phyloP scores from a whole-genome alignment of 768 basidiomycete genomes.

The Leccinum uliginosum region DNA sequence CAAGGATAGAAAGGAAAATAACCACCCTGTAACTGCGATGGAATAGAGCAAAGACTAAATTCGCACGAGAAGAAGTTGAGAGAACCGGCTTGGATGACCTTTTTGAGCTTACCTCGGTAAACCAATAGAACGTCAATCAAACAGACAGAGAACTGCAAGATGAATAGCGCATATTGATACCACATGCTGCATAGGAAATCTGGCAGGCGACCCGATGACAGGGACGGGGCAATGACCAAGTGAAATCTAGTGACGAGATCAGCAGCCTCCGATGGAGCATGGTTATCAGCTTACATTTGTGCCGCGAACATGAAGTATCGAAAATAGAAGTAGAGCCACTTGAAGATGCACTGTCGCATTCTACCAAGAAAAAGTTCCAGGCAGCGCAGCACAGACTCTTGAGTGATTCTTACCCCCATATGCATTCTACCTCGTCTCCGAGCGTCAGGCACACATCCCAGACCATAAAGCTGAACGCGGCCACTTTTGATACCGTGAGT shows the following conservation, averaged over 20 bases:
- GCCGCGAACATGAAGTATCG: constrained; percentile 12
- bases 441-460: constrained; percentile 27
- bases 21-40: constrained; percentile 32
- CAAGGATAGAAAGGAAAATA: constrained; percentile 7
- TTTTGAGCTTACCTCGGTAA: constrained; percentile 17
- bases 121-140: constrained; percentile 22
- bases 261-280: background rate
- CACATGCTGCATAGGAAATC: constrained; percentile 6
- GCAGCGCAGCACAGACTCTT: no score
- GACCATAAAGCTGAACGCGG: constrained; percentile 22
- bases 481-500: constrained; percentile 15
- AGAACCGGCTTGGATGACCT: background rate
- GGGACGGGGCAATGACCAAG: background rate
- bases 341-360: constrained; percentile 7
- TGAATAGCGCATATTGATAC: constrained; percentile 4
- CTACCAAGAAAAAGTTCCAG: background rate
- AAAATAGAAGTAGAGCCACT: constrained; percentile 18
- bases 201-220: constrained; percentile 9
- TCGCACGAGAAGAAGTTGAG: background rate
- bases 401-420: constrained; percentile 27
- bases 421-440: constrained; percentile 22
- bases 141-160: constrained; percentile 8
- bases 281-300: constrained; percentile 8
- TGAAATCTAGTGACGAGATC: constrained; percentile 9
- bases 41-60: constrained; percentile 28